These are phyloP conservation scores for Drosera spatulata DNA, from an alignment of 179 eudicot species.

Conservation along the genomic window DNA sequence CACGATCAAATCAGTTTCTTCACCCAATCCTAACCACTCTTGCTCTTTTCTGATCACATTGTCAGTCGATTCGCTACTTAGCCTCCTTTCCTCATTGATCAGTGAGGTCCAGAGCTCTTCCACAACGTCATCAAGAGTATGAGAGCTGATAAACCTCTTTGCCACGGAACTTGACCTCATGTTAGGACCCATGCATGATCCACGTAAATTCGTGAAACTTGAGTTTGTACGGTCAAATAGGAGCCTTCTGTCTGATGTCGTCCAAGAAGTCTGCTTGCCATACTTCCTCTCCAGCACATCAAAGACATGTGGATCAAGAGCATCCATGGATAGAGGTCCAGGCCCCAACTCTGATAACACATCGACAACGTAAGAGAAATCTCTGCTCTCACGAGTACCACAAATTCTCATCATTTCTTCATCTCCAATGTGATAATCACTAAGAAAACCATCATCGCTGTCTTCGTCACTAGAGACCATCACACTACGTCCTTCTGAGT, in stretches of 20 bases:
- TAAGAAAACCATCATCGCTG: conserved; percentile 6
- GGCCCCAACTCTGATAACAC: conserved; percentile 19
- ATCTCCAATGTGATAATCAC: conserved; percentile 10
- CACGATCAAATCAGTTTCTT: conserved; percentile 33
- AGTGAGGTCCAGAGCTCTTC: conserved; percentile 38
- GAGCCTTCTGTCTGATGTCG: conserved; percentile 26
- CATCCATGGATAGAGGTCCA: background rate
- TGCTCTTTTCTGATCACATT: conserved; percentile 29
- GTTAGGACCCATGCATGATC: conserved; percentile 8
- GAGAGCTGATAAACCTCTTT: conserved; percentile 15
- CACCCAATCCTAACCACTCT: conserved; percentile 40
- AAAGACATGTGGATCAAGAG: conserved; percentile 18
- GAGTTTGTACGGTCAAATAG: conserved; percentile 25
- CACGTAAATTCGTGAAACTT: conserved; percentile 15
- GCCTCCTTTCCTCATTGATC: conserved; percentile 34
- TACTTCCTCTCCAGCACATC: conserved; percentile 25
- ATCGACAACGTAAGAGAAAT: conserved; percentile 25
- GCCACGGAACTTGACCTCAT: conserved; percentile 13
- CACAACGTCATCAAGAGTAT: conserved; percentile 21
- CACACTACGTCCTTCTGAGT: conserved; percentile 24
- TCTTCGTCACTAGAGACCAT: conserved; percentile 20
- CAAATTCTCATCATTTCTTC: conserved; percentile 11
- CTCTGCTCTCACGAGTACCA: conserved; percentile 10
- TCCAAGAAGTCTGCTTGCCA: conserved; percentile 18
- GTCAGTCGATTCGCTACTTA: conserved; percentile 21